Evolutionary conservation across 2,329 filamentous ascomycete genomes (phyloP), one percentile per base, ranked within the genome.

Genomic region (Thielaviopsis musarum): DNA sequence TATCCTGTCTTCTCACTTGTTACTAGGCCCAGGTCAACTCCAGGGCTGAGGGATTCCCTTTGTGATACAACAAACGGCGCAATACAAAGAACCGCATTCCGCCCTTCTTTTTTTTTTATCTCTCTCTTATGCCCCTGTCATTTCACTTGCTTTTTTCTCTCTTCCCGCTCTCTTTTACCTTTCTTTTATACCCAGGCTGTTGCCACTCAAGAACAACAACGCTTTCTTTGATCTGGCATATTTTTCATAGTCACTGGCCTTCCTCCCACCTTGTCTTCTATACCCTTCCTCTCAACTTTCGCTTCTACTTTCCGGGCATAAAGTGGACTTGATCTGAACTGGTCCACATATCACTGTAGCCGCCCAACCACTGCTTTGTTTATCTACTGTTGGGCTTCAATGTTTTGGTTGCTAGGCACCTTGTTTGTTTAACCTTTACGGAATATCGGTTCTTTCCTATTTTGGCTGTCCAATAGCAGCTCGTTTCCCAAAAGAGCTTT

Each of bases 71-170:
- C n/a, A 21, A 21, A 49, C 45, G 17, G n/a, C 3, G 5, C 45
- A 49, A 21, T 21, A 49, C n/a, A 19, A 49, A 21, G 45, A 49
- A 49, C 17, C 45, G 7, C n/a, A 49, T 49, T 49, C n/a, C n/a
- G 45, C 45, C 45, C 45, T 49, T 49, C n/a, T 49, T 49, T 49
- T 21, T 19, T 48, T n/a, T 21, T 49, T n/a, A 21, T 49, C n/a
- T 21, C 17, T n/a, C 17, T 21, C n/a, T 19, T n/a, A 49, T n/a
- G 3, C 12, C 41, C 51, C 21, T 12, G 21, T 5, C 21, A 13
- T 26, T 24, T 12, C 22, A n/a, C 15, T 24, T 13, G 21, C 22
- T 66, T 66, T 62, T 65, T 66, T 24, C 63, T 65, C 56, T 19
- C 64, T 63, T 64, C 65, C 24, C n/a, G 4, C 52, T 53, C 24